A percentile compares a stretch with the other conserved stretches of the same genome.
phyloP scores from a whole-genome alignment of 2,329 filamentous ascomycete genomes.

The Hymenoscyphus occultus region DNA sequence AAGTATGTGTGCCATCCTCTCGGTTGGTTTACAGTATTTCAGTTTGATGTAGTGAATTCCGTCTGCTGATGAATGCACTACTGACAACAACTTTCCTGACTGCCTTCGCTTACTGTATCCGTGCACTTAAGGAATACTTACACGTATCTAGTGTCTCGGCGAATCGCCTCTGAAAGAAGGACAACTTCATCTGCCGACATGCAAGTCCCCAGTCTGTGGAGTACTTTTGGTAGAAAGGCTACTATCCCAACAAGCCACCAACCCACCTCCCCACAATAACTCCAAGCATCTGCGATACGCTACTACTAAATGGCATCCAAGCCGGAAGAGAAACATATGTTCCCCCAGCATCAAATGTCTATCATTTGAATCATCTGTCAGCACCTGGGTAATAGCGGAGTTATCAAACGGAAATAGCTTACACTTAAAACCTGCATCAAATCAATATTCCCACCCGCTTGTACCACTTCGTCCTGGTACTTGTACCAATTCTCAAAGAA shows the following conservation, averaged over 20 bases:
- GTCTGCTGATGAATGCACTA: too few relatives aligned
- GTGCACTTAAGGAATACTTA: too few relatives aligned
- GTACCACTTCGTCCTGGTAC: not conserved
- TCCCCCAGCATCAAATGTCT: conserved; percentile 9
- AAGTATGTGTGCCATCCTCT: too few relatives aligned
- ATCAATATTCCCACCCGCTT: not conserved
- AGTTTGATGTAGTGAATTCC: too few relatives aligned
- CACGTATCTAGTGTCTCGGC: not conserved
- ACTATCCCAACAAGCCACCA: conserved; percentile 8
- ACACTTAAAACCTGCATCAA: not conserved
- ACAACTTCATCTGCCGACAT: conserved; percentile 1
- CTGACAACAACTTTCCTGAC: too few relatives aligned
- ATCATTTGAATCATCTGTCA: not conserved
- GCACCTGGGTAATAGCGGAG: not conserved
- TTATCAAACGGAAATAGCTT: not conserved
- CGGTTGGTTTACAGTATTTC: too few relatives aligned
- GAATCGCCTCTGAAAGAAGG: conserved; percentile 7
- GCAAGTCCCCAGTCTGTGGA: conserved; percentile 8
- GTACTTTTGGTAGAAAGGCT: conserved; percentile 5
- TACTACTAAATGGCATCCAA: not conserved
- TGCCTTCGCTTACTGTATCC: too few relatives aligned
- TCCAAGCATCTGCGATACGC: not conserved
- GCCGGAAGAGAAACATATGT: conserved; percentile 1
- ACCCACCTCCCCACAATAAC: conserved; percentile 7
- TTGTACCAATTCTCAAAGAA: not conserved